Conservation (phyloP, 2,329 filamentous ascomycete genomes). For the Verticillium nonalfalfae region DNA sequence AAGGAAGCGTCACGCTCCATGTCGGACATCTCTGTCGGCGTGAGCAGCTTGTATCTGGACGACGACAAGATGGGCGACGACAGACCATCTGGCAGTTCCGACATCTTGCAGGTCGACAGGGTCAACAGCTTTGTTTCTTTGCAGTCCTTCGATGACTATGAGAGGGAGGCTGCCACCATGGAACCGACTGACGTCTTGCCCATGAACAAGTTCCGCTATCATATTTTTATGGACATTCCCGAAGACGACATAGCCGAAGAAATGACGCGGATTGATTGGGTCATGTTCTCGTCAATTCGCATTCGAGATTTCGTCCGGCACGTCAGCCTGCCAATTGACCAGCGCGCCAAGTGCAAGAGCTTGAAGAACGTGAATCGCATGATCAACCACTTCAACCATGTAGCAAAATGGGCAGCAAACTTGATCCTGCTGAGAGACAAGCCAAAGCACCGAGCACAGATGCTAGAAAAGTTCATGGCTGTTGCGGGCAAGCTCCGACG, state of each 20-base stretch:
- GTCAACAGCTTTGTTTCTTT: conserved; percentile 43
- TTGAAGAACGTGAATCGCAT: conserved; percentile 87
- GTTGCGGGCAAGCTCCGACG: conserved; percentile 81
- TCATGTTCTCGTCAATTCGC: conserved; percentile 93
- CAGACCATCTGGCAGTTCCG: conserved; percentile 40
- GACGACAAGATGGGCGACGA: conserved; percentile 32
- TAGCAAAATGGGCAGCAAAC: conserved; percentile 76
- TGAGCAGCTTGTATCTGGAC: conserved; percentile 43
- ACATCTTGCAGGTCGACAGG: conserved; percentile 30
- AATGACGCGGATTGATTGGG: conserved; percentile 93
- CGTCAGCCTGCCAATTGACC: conserved; percentile 66
- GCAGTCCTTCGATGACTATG: conserved; percentile 70
- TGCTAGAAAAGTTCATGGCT: conserved; percentile 93
- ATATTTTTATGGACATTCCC: conserved; percentile 79
- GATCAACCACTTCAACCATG: conserved; percentile 87
- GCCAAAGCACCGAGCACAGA: conserved; percentile 85
- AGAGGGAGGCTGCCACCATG: conserved; percentile 67
- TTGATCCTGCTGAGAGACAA: conserved; percentile 89
- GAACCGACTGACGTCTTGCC: conserved; percentile 62
- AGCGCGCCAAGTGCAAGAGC: conserved; percentile 69
- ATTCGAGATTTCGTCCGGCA: conserved; percentile 90
- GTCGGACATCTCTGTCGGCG: conserved; percentile 34
- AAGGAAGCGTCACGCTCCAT: conserved; percentile 15
- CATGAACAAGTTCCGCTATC: conserved; percentile 82
- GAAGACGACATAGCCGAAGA: conserved; percentile 86